Base-by-base conservation (phyloP, 2,329 filamentous ascomycete species). In the Parascedosporium putredinis region DNA sequence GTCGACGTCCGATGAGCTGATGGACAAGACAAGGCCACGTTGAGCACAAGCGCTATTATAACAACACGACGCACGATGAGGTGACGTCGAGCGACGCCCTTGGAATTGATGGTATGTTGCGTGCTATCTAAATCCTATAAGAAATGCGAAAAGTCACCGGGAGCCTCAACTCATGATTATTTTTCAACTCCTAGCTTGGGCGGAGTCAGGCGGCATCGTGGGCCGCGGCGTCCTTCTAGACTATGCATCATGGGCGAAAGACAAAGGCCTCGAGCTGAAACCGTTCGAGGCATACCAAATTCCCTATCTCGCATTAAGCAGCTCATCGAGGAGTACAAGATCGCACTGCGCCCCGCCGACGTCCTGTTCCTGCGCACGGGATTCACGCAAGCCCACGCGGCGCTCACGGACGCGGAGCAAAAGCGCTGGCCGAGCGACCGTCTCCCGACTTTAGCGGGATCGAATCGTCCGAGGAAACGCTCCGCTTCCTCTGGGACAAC, bases 211-310 rank as follows among this genome's bases (percentile, higher is more conserved):
- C 5, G 42, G 49, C 9, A 50, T 60, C 20, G 33, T 40, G 25
- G 73, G 72, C 4, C 70, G 74, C 7, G 74, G 74, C 2, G 70
- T 77, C 5, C 61, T 77, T 6, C 62, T 77, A 1, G 74, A 77
- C 60, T 78, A 74, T 47, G 65, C 60, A 4, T 62, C 64, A 4
- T 76, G 68, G 63, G 70, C 71, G 1, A 60, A 59, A 1, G 54
- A 53, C 9, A 64, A 57, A 51, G 61, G 52, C 59, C 65, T 74
- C 34, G 50, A 57, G 2, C 68, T 71, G 50, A 63, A 60, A 36
- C 56, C 66, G 22, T 64, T 76, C 55, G 64, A 69, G 27, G 56
- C 62, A 16, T 62, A 72, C 56, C 56, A 61, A 24, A 62, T 73
- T 38, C 59, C 59, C 34, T 55, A 59, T 3, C 8, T 22, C 59